A percentile compares a stretch with the other conserved stretches of the same genome.
Conservation (phyloP, 208 protist species). For the Leishmania guyanensis region DNA sequence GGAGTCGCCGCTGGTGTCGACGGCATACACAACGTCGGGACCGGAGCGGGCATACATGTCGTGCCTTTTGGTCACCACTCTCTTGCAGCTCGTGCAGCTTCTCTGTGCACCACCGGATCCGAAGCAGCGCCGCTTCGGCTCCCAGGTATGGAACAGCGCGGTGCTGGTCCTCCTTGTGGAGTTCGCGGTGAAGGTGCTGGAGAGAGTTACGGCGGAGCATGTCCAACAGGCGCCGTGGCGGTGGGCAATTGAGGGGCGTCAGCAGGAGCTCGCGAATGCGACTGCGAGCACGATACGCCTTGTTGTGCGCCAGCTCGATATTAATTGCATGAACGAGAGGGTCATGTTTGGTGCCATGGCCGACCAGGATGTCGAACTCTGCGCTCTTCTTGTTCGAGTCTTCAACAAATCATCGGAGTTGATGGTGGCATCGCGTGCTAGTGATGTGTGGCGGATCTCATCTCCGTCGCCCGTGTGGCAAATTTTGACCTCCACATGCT, state of each 20-base stretch:
- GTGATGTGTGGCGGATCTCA: background rate
- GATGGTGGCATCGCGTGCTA: background rate
- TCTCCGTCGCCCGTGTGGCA: conserved; percentile 17
- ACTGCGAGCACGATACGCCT: conserved; percentile 10
- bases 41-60: conserved; percentile 32
- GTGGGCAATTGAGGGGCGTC: conserved; percentile 20
- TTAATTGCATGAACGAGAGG: conserved; percentile 28
- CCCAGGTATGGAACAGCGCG: background rate
- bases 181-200: conserved; percentile 21
- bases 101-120: conserved; percentile 12
- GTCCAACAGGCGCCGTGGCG: conserved; percentile 15
- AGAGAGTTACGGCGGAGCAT: conserved; percentile 9
- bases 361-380: conserved; percentile 19
- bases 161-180: conserved; percentile 37
- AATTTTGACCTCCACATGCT: conserved; percentile 12
- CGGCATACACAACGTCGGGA: background rate
- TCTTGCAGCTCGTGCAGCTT: conserved; percentile 25
- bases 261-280: background rate
- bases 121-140: conserved; percentile 1
- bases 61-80: conserved; percentile 17
- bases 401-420: conserved; percentile 21
- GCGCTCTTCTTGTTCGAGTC: conserved; percentile 16
- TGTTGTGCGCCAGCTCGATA: conserved; percentile 22
- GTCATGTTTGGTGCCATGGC: conserved; percentile 28
- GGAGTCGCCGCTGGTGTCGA: background rate